A percentile compares a stretch with the other conserved stretches of the same genome.
phyloP scores from a whole-genome alignment of 2,329 filamentous ascomycete species.

The Pezicula radicicola region DNA sequence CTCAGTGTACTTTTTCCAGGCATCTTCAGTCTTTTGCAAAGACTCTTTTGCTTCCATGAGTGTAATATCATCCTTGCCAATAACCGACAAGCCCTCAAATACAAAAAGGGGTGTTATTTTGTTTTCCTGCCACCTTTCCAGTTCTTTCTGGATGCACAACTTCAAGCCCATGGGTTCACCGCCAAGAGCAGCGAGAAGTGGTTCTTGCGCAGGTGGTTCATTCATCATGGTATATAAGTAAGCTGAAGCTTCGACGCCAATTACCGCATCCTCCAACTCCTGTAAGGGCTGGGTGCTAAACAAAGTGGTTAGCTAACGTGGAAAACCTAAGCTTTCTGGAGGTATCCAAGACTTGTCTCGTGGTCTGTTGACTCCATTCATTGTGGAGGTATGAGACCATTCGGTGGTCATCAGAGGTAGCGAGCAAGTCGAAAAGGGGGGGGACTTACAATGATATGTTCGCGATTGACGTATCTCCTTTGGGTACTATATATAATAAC shows the following conservation, averaged over 20 bases:
- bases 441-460: too few relatives aligned
- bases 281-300: conserved; percentile 51
- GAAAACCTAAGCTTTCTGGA: too few relatives aligned
- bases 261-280: conserved; percentile 68
- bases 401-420: too few relatives aligned
- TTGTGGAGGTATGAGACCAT: too few relatives aligned
- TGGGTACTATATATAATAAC: too few relatives aligned
- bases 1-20: conserved; percentile 84
- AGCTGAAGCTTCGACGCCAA: conserved; percentile 87
- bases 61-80: conserved; percentile 69
- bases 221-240: conserved; percentile 80
- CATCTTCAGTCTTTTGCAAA: conserved; percentile 68
- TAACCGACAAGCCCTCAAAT: conserved; percentile 83
- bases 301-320: neutral
- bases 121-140: conserved; percentile 67
- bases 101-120: conserved; percentile 81
- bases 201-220: conserved; percentile 70
- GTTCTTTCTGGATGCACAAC: conserved; percentile 70
- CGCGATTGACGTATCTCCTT: too few relatives aligned
- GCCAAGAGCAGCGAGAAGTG: conserved; percentile 84
- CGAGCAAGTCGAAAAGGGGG: too few relatives aligned
- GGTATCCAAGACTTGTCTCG: too few relatives aligned
- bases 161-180: conserved; percentile 80
- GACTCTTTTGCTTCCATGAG: conserved; percentile 63
- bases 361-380: too few relatives aligned